Conservation (phyloP, 2,329 filamentous ascomycete species). For the Parascedosporium putredinis region DNA sequence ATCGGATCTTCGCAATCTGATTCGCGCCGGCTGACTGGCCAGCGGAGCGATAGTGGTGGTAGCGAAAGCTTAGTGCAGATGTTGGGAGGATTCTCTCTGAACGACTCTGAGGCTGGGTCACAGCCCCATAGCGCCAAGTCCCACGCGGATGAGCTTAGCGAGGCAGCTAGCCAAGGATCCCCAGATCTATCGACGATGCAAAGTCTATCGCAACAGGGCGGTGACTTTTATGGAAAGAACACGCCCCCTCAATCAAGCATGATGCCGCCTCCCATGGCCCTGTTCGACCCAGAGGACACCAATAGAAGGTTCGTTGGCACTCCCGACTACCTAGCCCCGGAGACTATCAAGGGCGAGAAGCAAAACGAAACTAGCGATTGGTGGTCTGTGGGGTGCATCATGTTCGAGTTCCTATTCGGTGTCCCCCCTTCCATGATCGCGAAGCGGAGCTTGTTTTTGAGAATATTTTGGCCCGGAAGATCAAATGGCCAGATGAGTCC, state of each 20-base stretch:
- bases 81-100: conserved; percentile 68
- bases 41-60: conserved; percentile 84
- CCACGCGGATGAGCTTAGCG: conserved; percentile 64
- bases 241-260: conserved; percentile 43
- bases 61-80: conserved; percentile 77
- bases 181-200: conserved; percentile 67
- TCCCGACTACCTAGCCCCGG: conserved; percentile 90
- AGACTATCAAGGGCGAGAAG: conserved; percentile 89
- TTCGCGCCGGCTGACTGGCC: conserved; percentile 58
- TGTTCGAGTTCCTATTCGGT: conserved; percentile 93
- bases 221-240: conserved; percentile 6
- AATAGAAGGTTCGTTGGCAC: conserved; percentile 92
- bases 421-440: conserved; percentile 86
- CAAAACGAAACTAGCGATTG: conserved; percentile 98
- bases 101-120: conserved; percentile 41
- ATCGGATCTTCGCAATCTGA: conserved; percentile 50
- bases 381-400: conserved; percentile 98
- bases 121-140: conserved; percentile 39
- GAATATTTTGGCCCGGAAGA: conserved; percentile 81
- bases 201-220: conserved; percentile 19
- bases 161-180: conserved; percentile 61
- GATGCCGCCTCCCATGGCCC: conserved; percentile 84
- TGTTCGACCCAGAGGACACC: conserved; percentile 92
- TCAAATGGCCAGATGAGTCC: conserved; percentile 82
- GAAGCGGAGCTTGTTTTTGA: conserved; percentile 93